Evolutionary conservation across 2,329 filamentous ascomycete genomes (phyloP), one percentile per base, ranked within the genome.

Genomic region (Madurella fahalii): DNA sequence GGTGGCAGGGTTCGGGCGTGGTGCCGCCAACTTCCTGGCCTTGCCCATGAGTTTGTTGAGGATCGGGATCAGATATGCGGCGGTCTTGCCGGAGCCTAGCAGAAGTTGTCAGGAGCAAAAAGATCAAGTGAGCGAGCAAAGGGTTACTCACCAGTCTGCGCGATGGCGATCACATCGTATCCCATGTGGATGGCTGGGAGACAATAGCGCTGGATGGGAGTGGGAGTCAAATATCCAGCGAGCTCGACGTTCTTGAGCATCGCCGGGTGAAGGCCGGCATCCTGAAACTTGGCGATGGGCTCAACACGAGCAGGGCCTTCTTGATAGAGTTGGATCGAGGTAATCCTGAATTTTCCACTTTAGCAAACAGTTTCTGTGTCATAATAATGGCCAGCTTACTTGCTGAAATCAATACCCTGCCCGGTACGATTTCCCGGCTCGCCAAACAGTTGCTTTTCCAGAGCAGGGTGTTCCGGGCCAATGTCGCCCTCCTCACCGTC

Each of bases 31-130:
- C 72, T 91, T 92, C 74, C 91, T 94, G 5, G 89, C 90, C 74
- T 97, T 97, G 25, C 94, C 94, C 90, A 97, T 96, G 18, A 99
- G 74, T 69, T 89, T 87, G 57, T 91, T 95, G 49, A 97, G 67
- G 56, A 95, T 89, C 0, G 94, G 94, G 52, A 96, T 83, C 4
- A 99, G 73, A 67, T 94, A 99, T 0, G 94, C 92, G 0, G 89
- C 93, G 0, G 94, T 99, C 77, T 99, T 99, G 50, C 94, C 94
- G 25, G 93, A 97, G 17, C 94, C 93, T 96, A 48, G 47, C 5
- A 58, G 5, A n/a, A 7, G 7, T 5, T 42, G 20, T 20, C 54
- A 9, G 54, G 42, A 53, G 12, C n/a, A n/a, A 41, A 54, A 5
- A 52, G 44, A 9, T 12, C 48, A n/a, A 12, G 25, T 17, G 15